phyloP scores from a whole-genome alignment of 768 basidiomycete species.

The Xerocomus spinulosus region DNA sequence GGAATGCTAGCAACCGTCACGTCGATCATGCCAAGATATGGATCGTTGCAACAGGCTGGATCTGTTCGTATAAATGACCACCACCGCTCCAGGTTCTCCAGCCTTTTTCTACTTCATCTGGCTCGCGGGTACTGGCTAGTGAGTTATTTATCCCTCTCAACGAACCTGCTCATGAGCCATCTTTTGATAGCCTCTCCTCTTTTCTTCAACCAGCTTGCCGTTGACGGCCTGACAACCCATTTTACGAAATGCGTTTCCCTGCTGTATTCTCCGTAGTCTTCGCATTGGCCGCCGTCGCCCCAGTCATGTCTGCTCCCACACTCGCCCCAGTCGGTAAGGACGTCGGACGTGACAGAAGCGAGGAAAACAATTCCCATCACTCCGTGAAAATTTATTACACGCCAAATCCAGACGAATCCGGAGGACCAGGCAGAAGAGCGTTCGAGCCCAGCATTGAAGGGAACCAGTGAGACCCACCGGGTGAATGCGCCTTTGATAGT shows the following conservation, averaged over 20 bases:
- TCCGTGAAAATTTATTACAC: too few species aligned
- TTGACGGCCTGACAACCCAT: slow-evolving; percentile 10
- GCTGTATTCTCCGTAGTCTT: slow-evolving; percentile 6
- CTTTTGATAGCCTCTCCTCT: slow-evolving; percentile 10
- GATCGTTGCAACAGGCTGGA: too few species aligned
- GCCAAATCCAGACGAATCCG: too few species aligned
- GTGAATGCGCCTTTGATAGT: background rate
- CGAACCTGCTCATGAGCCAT: background rate
- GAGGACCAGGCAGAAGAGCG: background rate
- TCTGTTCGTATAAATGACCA: slow-evolving; percentile 25
- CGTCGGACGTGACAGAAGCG: too few species aligned
- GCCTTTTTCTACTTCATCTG: background rate
- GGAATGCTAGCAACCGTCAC: too few species aligned
- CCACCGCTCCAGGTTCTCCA: background rate
- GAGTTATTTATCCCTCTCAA: slow-evolving; percentile 1
- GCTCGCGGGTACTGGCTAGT: slow-evolving; percentile 20
- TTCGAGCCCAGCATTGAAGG: too few species aligned
- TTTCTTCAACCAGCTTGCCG: slow-evolving; percentile 5
- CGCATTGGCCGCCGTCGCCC: background rate
- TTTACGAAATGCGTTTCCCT: slow-evolving; percentile 11
- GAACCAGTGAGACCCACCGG: background rate
- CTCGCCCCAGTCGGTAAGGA: background rate
- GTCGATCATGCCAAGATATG: too few species aligned
- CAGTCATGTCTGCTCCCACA: slow-evolving; percentile 8
- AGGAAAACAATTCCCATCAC: too few species aligned